Evolutionary conservation across 2,329 filamentous ascomycete species (phyloP).

Genomic region (Fusarium subtropicale): DNA sequence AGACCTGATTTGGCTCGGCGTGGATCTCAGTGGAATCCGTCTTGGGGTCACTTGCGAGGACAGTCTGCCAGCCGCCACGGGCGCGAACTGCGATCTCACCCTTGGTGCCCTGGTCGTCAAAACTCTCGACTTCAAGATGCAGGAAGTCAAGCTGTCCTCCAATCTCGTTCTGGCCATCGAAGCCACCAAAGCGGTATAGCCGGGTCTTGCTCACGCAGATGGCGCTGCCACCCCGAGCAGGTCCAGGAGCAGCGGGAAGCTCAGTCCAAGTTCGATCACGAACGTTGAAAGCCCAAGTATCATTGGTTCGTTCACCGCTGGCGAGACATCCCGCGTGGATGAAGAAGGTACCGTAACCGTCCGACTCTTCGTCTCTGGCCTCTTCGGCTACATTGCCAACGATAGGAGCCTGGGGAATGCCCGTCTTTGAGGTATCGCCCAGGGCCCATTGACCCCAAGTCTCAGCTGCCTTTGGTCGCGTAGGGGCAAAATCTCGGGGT

Average conservation of each 20-base stretch:
- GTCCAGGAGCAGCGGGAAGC: slow-evolving; percentile 73
- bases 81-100: slow-evolving; percentile 64
- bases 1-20: slow-evolving; percentile 52
- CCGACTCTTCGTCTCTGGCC: slow-evolving; percentile 69
- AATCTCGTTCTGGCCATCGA: slow-evolving; percentile 75
- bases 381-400: slow-evolving; percentile 67
- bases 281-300: slow-evolving; percentile 84
- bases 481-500: slow-evolving; percentile 62
- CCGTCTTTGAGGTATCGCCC: slow-evolving; percentile 64
- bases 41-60: slow-evolving; percentile 55
- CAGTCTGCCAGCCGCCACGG: slow-evolving; percentile 66
- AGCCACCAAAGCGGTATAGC: slow-evolving; percentile 84
- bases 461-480: slow-evolving; percentile 52
- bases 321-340: slow-evolving; percentile 81
- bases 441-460: slow-evolving; percentile 68
- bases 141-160: slow-evolving; percentile 78
- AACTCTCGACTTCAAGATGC: slow-evolving; percentile 66
- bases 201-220: slow-evolving; percentile 73
- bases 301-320: slow-evolving; percentile 69
- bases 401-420: slow-evolving; percentile 70
- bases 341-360: slow-evolving; percentile 76
- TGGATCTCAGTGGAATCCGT: slow-evolving; percentile 53
- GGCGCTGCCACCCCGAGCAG: slow-evolving; percentile 73
- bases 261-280: slow-evolving; percentile 73
- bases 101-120: slow-evolving; percentile 61